phyloP scores from a whole-genome alignment of 352 stramenopile species.

The Thraustotheca clavata region DNA sequence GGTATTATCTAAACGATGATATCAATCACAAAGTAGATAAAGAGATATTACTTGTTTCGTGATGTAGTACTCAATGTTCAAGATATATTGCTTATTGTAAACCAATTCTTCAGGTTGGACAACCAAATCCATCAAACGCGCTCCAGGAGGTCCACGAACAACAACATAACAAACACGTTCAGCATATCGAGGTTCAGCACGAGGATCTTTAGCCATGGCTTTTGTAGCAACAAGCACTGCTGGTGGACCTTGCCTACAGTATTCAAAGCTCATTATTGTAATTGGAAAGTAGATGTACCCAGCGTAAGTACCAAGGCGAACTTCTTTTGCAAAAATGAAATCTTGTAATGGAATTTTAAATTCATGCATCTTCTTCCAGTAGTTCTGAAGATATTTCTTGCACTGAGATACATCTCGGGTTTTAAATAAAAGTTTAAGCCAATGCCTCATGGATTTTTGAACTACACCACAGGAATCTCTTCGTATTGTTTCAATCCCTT shows the following conservation, averaged over 20 bases:
- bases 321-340: conserved; percentile 82
- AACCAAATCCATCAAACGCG: conserved; percentile 86
- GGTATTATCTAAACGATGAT: conserved; percentile 44
- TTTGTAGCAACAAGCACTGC: conserved; percentile 72
- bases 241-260: conserved; percentile 42
- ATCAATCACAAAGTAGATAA: neutral
- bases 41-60: conserved; percentile 59
- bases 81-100: conserved; percentile 31
- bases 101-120: conserved; percentile 68
- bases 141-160: conserved; percentile 74
- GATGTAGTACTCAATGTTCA: conserved; percentile 93
- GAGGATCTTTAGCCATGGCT: conserved; percentile 65
- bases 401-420: conserved; percentile 63
- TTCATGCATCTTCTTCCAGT: conserved; percentile 62
- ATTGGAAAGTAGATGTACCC: neutral
- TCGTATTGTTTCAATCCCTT: conserved; percentile 90
- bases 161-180: conserved; percentile 89
- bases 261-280: conserved; percentile 1
- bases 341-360: conserved; percentile 53
- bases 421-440: conserved; percentile 53
- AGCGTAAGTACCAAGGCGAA: conserved; percentile 71
- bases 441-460: conserved; percentile 53
- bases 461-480: conserved; percentile 89
- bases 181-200: conserved; percentile 68
- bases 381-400: conserved; percentile 48